Base-by-base conservation (phyloP, 352 stramenopile species). In the Saprolegnia parasitica region DNA sequence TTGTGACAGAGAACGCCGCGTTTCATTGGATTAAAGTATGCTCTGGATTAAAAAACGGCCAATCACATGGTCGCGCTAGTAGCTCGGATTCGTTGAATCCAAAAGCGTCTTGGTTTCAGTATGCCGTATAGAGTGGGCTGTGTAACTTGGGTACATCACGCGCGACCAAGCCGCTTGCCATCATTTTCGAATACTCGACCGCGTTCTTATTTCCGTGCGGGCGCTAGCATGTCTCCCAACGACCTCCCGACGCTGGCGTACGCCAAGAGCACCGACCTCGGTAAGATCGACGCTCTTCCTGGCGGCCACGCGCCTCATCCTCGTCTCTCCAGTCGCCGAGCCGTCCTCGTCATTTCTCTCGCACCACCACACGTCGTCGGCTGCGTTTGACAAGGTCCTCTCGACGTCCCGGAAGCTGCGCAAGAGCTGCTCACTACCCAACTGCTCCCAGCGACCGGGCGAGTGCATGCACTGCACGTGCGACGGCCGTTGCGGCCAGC, bases 381-480 rank as follows among this genome's bases (percentile, higher is more conserved):
- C 52, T 16, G 32, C 63, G 39, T 70, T 62, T 52, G 63, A 70
- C 39, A 70, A 70, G 29, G 63, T 70, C 15, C 39, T 70, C 16
- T 60, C 63, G 37, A 70, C 63, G 46, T 70, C 63, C 9, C 78
- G 82, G 37, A 90, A 90, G 71, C 74, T 89, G 54, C 81, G 83
- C 68, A 89, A 91, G 67, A 80, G 78, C 16, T 91, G 83, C 73
- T 89, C 80, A 56, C 64, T 91, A 24, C 75, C 83, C n/a, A 81
- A 77, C 40, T 91, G 83, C 73, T 74, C 73, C 35, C 78, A 76
- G 50, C 72, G 73, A 32, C 80, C 76, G 0, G 81, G 81, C 55
- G 81, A 84, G 60, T 91, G 83, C 74, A 91, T 91, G 83, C 83
- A 91, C 73, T 91, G 84, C 76, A 86, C 84, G n/a, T 91, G 84